Evolutionary conservation across 2,329 filamentous ascomycete species (phyloP).

Genomic region (Plenodomus biglobosus): DNA sequence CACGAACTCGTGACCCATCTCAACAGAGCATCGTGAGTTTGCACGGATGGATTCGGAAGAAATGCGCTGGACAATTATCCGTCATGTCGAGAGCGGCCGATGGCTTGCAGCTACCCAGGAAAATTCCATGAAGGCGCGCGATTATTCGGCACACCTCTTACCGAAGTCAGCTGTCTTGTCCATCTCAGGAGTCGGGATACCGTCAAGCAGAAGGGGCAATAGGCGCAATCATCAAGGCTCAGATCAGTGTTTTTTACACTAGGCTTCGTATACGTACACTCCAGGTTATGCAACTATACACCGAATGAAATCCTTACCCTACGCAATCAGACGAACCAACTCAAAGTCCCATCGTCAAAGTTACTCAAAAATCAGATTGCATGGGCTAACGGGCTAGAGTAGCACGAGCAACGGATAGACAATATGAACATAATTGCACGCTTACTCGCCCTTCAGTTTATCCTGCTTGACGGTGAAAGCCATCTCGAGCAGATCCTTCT

Average conservation of each 20-base stretch:
- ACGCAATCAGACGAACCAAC: background rate
- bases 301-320: conserved; percentile 6
- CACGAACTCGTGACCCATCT: background rate
- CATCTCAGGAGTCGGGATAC: no score
- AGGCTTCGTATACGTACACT: conserved; percentile 36
- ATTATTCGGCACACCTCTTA: conserved; percentile 7
- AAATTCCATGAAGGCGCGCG: background rate
- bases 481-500: conserved; percentile 74
- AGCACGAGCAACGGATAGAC: background rate
- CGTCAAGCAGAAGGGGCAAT: background rate
- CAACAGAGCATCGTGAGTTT: background rate
- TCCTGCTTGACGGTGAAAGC: conserved; percentile 66
- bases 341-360: background rate
- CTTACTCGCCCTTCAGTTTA: conserved; percentile 65
- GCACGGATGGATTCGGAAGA: conserved; percentile 1
- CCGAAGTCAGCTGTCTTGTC: background rate
- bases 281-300: conserved; percentile 33
- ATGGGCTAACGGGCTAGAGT: background rate
- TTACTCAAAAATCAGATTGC: background rate
- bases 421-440: conserved; percentile 4
- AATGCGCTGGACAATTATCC: conserved; percentile 1
- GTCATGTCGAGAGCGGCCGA: conserved; percentile 1
- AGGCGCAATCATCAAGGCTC: conserved; percentile 4
- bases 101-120: background rate
- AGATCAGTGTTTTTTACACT: conserved; percentile 29